Percentiles rank a stretch among this genome's conserved stretches.
Evolutionary conservation across 2,329 filamentous ascomycete genomes (phyloP).

Genomic region (Teratosphaeria zuluensis): DNA sequence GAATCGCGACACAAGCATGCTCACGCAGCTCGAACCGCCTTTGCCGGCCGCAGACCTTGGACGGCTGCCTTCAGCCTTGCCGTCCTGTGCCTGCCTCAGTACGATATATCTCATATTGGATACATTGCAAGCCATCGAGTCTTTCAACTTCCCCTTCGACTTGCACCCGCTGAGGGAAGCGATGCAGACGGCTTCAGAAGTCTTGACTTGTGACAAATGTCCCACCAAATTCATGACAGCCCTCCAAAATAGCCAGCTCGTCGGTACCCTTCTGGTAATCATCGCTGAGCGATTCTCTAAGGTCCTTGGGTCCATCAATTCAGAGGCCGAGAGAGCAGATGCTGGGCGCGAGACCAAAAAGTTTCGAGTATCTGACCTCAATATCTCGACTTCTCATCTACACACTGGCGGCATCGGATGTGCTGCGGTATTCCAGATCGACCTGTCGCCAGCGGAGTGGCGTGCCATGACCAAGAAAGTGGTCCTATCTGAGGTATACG

Average conservation of each 20-base stretch:
- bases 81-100: conserved; percentile 35
- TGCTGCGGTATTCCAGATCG: conserved; percentile 34
- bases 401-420: conserved; percentile 36
- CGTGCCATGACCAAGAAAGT: conserved; percentile 34
- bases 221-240: conserved; percentile 32
- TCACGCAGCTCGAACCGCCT: conserved; percentile 10
- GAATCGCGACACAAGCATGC: conserved; percentile 10
- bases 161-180: conserved; percentile 33
- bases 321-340: conserved; percentile 28
- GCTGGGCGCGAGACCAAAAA: conserved; percentile 27
- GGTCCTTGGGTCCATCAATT: conserved; percentile 31
- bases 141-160: conserved; percentile 34
- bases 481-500: conserved; percentile 35
- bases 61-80: conserved; percentile 8
- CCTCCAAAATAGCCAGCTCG: conserved; percentile 36
- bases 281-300: conserved; percentile 34
- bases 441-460: conserved; percentile 37
- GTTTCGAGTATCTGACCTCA: conserved; percentile 36
- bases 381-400: conserved; percentile 27
- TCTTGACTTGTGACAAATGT: conserved; percentile 35
- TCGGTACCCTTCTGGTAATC: conserved; percentile 33
- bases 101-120: conserved; percentile 37
- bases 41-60: conserved; percentile 3
- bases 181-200: conserved; percentile 28
- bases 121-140: conserved; percentile 29